Percentiles rank a stretch among this genome's conserved stretches.
Evolutionary conservation across 23 red algal genomes (phyloP).

Genomic region (Pyropia haitanensis): DNA sequence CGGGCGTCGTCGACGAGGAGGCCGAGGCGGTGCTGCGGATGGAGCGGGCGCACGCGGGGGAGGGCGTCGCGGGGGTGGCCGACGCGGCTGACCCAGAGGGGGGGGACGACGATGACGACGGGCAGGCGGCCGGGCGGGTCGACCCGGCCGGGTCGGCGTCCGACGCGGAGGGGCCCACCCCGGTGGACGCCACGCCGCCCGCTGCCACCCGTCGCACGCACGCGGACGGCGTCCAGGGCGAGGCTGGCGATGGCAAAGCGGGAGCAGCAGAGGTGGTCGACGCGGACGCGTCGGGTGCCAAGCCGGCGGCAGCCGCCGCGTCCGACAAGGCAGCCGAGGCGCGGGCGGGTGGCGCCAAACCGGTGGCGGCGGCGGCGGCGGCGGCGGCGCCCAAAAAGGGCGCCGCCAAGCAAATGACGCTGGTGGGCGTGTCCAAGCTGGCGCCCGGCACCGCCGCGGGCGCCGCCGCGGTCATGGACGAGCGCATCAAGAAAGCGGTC

Average conservation of each 20-base stretch:
- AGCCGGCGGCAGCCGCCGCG: neutral
- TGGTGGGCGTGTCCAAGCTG: no score
- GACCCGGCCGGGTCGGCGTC: no score
- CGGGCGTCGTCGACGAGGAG: neutral
- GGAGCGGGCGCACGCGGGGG: neutral
- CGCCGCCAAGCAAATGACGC: no score
- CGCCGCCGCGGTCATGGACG: conserved; percentile 26
- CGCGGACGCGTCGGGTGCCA: neutral
- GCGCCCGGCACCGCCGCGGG: neutral
- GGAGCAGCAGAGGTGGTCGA: neutral
- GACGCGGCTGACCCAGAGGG: no score
- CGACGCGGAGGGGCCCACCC: no score
- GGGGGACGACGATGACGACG: no score
- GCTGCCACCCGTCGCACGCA: neutral
- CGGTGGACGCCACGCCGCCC: no score
- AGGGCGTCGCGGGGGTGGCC: no score
- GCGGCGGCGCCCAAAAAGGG: neutral
- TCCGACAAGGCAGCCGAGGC: conserved; percentile 1
- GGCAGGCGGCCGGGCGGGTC: no score
- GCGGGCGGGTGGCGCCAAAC: conserved; percentile 6
- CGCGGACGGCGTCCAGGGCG: neutral
- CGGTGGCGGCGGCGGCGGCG: conserved; percentile 9
- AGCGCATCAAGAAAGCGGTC: conserved; percentile 24
- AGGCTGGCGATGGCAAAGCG: neutral
- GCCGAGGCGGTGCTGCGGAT: conserved; percentile 9